A percentile compares a stretch with the other conserved stretches of the same genome.
These are phyloP conservation scores for Blastocystis sp. DNA, from an alignment of 352 stramenopile species.

Conservation along the genomic window DNA sequence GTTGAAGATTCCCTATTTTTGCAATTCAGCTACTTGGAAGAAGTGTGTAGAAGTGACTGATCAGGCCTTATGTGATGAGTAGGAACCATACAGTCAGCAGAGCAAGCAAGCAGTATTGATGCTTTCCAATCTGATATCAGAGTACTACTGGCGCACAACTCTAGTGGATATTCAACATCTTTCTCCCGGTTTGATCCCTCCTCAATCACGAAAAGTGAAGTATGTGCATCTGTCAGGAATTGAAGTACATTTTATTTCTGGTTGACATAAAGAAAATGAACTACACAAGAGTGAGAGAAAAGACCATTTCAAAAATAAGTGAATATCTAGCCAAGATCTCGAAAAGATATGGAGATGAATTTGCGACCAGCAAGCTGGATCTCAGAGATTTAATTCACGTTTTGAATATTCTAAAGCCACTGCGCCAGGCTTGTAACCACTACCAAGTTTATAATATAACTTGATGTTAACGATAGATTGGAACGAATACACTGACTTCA, in stretches of 20 bases:
- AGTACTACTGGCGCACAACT: conserved; percentile 52
- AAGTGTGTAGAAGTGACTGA: neutral
- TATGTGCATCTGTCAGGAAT: neutral
- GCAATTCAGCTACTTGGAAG: neutral
- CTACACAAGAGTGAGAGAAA: neutral
- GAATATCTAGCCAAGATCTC: neutral
- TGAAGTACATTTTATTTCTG: neutral
- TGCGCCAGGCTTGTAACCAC: conserved; percentile 20
- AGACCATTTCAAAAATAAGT: neutral
- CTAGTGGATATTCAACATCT: neutral
- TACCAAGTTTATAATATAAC: neutral
- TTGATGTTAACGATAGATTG: neutral
- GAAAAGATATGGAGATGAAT: neutral
- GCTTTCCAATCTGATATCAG: neutral
- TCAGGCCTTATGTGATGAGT: neutral
- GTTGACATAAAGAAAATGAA: neutral
- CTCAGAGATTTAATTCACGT: neutral
- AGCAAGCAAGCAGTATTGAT: neutral
- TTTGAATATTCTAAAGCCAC: neutral
- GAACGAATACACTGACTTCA: neutral
- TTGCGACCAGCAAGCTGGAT: neutral
- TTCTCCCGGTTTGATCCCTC: conserved; percentile 5
- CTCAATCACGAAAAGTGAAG: neutral
- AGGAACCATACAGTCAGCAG: neutral
- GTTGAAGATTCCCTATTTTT: neutral